Evolutionary conservation across 495 filamentous ascomycete species (phyloP), one percentile per base, ranked within the genome.

Genomic region (Penicillium manginii): DNA sequence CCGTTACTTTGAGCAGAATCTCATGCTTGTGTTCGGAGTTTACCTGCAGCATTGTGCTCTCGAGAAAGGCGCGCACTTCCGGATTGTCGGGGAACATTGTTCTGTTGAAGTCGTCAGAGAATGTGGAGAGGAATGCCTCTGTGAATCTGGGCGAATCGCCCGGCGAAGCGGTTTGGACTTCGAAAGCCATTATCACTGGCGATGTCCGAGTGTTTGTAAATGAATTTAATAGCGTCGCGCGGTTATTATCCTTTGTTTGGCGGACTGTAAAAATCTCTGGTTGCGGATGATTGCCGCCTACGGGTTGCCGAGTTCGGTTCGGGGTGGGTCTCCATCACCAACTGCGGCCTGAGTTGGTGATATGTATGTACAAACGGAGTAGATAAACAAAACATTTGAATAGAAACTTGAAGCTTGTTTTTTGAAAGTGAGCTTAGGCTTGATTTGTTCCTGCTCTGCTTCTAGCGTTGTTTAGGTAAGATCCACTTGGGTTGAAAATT

Each of bases 81-180:
- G 65, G 62, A 2, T 57, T 65, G 14, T 33, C 52, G 0, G 72
- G 72, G 51, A 71, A 73, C 58, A 74, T 61, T 12, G 48, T 57
- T 18, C 32, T 47, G 54, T 67, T 61, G 57, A 66, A 56, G 21
- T 47, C 19, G 32, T 62, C 56, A 12, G 45, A 59, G 67, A 72
- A 73, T 40, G 59, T 53, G 47, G 53, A 55, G 11, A 58, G 48
- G 63, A 72, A 72, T 11, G 67, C 32, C 32, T 58, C 52, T 0
- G 61, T 43, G 2, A 72, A 56, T 9, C 50, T 18, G 9, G 57
- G 26, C 12, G 63, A 62, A 43, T 72, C 71, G 22, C 32, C 2
- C 22, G 58, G 39, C 2, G 32, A 42, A 10, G 68, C 63, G 3
- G 31, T 32, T n/a, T 61, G 40, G 3, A 65, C 15, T 33, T 67